phyloP scores from a whole-genome alignment of 345 rosid species.

The Salix dunnii region DNA sequence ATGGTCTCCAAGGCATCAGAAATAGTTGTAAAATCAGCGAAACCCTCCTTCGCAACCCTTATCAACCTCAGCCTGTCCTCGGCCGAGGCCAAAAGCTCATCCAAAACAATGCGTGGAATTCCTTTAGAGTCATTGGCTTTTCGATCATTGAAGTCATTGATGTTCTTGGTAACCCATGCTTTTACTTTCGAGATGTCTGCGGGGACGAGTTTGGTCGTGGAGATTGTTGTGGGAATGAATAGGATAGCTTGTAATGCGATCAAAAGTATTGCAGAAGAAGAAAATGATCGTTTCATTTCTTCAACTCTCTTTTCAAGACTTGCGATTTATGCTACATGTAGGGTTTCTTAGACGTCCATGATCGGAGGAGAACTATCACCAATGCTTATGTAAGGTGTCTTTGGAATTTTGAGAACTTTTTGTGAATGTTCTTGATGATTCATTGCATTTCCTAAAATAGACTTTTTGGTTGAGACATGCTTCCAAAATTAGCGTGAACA shows the following conservation, averaged over 20 bases:
- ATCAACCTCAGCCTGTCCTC: slow-evolving; percentile 9
- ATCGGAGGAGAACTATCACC: not conserved
- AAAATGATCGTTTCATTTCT: not conserved
- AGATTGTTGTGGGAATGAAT: not conserved
- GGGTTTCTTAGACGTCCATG: not conserved
- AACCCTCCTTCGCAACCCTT: slow-evolving; percentile 13
- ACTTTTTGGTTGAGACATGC: not conserved
- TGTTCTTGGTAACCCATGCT: slow-evolving; percentile 16
- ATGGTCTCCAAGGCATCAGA: slow-evolving; percentile 18
- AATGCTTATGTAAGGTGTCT: not conserved
- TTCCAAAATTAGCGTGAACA: not conserved
- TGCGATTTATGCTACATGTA: not conserved
- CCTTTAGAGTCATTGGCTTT: not conserved
- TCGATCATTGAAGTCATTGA: not conserved
- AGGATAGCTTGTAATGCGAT: not conserved
- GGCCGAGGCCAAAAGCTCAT: slow-evolving; percentile 5
- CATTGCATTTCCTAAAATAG: not conserved
- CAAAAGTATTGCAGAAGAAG: not conserved
- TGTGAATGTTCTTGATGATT: not conserved
- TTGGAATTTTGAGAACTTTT: not conserved
- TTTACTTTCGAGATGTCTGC: slow-evolving; percentile 13
- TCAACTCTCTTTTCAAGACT: not conserved
- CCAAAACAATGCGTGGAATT: slow-evolving; percentile 5
- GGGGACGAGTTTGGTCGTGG: slow-evolving; percentile 12
- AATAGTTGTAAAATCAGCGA: slow-evolving; percentile 18